Evolutionary conservation across 805 yeast species (phyloP).

Genomic region (Wickerhamiella parazyma): DNA sequence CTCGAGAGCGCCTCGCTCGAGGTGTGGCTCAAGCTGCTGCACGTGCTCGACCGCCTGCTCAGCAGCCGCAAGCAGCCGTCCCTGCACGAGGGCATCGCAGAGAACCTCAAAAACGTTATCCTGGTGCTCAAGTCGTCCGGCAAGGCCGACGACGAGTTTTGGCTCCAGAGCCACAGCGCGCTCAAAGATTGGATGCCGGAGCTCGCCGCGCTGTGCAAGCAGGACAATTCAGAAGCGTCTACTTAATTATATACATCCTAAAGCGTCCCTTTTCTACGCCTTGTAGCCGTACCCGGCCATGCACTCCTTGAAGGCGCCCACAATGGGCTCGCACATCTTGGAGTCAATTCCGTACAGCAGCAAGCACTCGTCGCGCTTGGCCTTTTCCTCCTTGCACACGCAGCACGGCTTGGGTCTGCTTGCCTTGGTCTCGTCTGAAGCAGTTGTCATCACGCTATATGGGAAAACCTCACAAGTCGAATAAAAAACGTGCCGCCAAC

Average conservation of each 20-base stretch:
- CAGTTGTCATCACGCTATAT: conserved; percentile 8
- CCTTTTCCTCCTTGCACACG: conserved; percentile 77
- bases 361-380: conserved; percentile 74
- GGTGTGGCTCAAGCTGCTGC: conserved; percentile 28
- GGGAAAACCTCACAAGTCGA: conserved; percentile 18
- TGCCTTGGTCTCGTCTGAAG: not conserved
- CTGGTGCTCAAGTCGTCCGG: conserved; percentile 27
- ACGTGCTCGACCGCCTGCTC: conserved; percentile 29
- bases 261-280: conserved; percentile 2
- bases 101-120: conserved; percentile 31
- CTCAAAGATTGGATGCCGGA: conserved; percentile 29
- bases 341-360: conserved; percentile 71
- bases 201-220: conserved; percentile 16
- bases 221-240: not conserved
- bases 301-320: conserved; percentile 64
- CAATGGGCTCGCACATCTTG: conserved; percentile 62
- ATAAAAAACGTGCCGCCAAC: conserved; percentile 12
- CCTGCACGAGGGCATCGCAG: conserved; percentile 28
- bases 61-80: conserved; percentile 28
- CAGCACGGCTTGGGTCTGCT: conserved; percentile 88
- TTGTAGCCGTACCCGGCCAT: conserved; percentile 88
- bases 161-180: conserved; percentile 28
- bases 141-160: conserved; percentile 24
- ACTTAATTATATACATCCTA: no score
- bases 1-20: conserved; percentile 23